A percentile compares a stretch with the other conserved stretches of the same genome.
phyloP scores from a whole-genome alignment of 2,329 filamentous ascomycete genomes.

The Coniochaeta hoffmannii region DNA sequence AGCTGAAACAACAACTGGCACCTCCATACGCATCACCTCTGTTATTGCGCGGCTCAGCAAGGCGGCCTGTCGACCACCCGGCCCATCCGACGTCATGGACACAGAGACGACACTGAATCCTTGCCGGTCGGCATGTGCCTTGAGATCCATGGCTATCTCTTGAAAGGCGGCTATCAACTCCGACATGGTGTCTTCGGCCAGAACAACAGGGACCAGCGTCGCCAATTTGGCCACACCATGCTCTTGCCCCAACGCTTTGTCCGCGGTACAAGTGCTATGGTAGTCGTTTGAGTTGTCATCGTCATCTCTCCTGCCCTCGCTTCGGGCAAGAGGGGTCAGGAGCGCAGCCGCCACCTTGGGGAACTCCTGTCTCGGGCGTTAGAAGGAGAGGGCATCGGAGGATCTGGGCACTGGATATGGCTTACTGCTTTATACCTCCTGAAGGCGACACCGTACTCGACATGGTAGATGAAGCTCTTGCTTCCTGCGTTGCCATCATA shows the following conservation, averaged over 20 bases:
- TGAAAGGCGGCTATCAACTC: background rate
- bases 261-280: slow-evolving; percentile 3
- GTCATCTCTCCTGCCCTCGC: background rate
- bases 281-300: background rate
- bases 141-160: background rate
- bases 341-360: background rate
- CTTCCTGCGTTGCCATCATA: background rate
- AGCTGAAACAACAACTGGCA: background rate
- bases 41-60: background rate
- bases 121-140: background rate
- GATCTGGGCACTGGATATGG: background rate
- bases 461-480: background rate
- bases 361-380: slow-evolving; percentile 2
- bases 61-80: background rate
- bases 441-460: background rate
- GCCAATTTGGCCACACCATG: background rate
- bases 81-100: background rate
- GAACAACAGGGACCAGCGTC: background rate
- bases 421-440: background rate
- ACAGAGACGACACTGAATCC: background rate
- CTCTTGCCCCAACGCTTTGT: background rate
- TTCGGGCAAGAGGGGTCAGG: background rate
- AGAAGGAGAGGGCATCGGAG: background rate
- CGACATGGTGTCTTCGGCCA: background rate
- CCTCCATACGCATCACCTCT: background rate